phyloP scores from a whole-genome alignment of 1,284 basidiomycete species.

The Tilletia indica region DNA sequence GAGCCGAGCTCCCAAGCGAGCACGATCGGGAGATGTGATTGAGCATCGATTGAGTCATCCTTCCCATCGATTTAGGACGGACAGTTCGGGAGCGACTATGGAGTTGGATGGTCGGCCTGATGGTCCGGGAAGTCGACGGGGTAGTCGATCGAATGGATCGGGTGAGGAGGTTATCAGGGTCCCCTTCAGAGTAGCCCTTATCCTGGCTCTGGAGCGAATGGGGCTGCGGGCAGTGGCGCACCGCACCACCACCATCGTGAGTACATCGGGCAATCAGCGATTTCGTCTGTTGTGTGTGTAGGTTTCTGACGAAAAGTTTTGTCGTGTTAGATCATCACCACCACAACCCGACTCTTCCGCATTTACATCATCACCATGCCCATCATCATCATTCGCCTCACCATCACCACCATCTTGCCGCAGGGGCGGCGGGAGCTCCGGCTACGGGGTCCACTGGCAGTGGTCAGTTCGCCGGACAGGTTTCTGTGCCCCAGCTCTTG shows the following conservation, averaged over 20 bases:
- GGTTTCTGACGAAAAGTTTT: constrained; percentile 15
- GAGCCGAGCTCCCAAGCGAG: constrained; percentile 7
- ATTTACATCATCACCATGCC: constrained; percentile 34
- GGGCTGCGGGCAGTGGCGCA: constrained; percentile 11
- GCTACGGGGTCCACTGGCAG: neutral
- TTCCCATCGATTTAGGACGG: neutral
- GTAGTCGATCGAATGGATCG: constrained; percentile 16
- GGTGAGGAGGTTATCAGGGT: constrained; percentile 24
- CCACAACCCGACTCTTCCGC: constrained; percentile 36
- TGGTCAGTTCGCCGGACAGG: no score
- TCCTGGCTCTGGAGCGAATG: constrained; percentile 6
- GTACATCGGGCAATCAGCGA: neutral
- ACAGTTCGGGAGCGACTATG: neutral
- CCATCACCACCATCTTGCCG: constrained; percentile 28
- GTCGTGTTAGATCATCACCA: constrained; percentile 21
- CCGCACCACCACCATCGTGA: constrained; percentile 27
- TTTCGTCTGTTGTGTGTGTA: neutral
- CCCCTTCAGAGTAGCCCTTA: neutral
- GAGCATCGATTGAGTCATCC: neutral
- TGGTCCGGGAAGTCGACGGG: neutral
- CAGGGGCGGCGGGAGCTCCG: constrained; percentile 12
- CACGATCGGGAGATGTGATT: neutral
- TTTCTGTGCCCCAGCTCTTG: neutral
- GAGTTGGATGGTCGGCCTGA: neutral
- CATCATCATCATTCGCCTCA: constrained; percentile 34